Evolutionary conservation across 208 protist species (phyloP).

Genomic region (Acanthamoeba castellanii): DNA sequence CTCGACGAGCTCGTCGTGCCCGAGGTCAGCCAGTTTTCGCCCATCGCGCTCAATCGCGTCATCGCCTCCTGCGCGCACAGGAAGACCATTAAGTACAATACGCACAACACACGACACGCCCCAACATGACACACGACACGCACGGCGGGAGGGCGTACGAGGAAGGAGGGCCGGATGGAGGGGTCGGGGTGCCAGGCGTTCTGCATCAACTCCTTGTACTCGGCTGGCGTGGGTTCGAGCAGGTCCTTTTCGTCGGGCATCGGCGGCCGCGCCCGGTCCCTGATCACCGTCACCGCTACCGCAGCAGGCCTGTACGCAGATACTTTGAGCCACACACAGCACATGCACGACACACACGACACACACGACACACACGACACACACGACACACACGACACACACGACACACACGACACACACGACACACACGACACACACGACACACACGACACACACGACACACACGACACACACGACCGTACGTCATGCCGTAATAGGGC

Average conservation of each 20-base stretch:
- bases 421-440: too few species aligned
- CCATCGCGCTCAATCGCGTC: background rate
- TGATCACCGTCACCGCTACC: background rate
- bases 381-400: background rate
- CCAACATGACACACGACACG: too few species aligned
- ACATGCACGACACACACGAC: too few species aligned
- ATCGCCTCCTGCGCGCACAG: background rate
- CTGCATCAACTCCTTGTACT: background rate
- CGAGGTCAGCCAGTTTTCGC: background rate
- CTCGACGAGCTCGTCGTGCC: background rate
- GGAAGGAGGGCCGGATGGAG: background rate
- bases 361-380: background rate
- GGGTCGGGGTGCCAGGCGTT: background rate
- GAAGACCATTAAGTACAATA: background rate
- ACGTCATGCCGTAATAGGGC: conserved; percentile 19
- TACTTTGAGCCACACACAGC: background rate
- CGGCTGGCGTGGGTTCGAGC: background rate
- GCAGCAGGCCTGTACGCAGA: background rate
- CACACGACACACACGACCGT: background rate
- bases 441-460: background rate
- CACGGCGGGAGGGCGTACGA: background rate
- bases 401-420: background rate
- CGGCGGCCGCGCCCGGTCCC: background rate
- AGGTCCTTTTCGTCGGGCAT: background rate
- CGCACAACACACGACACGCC: background rate